Base-by-base conservation (phyloP, 805 yeast genomes). In the Wickerhamia fluorescens region DNA sequence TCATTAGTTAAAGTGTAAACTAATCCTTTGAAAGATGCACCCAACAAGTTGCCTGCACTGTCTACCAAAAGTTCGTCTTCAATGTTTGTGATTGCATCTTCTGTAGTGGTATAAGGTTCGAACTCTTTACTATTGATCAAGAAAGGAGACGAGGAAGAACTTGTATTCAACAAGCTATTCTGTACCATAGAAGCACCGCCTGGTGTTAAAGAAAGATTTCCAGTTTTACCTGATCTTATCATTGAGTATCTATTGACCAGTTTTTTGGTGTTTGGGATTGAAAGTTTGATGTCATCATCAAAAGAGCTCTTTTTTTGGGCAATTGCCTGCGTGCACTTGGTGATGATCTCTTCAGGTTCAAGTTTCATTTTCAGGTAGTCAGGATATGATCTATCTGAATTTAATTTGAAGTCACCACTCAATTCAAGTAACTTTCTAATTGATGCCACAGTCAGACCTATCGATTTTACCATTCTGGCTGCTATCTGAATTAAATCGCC, bases 11-110 rank as follows among this genome's bases (percentile, higher is more conserved):
- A 53, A 14, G 82, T 63, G 41, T 62, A 70, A 3, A 82, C 72
- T 33, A 82, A 58, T 0, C 85, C 82, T 39, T 75, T 71, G 49
- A 81, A 78, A 1, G 88, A 78, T 2, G 83, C 80, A 9, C 88
- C 89, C 25, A 78, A 47, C 14, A 81, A 49, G 28, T 63, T 66
- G 2, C 74, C 75, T 21, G 66, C 67, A 4, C 59, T 47, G 40
- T 71, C 76, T 25, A 69, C 61, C 25, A 73, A 48, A 12, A 78
- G 53, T 43, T 81, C 86, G 25, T 57, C 55, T 9, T 53, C 48
- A 25, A 56, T 47, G 19, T 47, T 31, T 36, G 30, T 25, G 2
- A 33, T 30, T 2, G 31, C 44, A 6, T 34, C 38, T 6, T 38
- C 37, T 11, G 37, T 23, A 12, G 42, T 43, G 7, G 61, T 55